Evolutionary conservation across 106 monocot species (phyloP).

Genomic region (Dendrobium nobile): DNA sequence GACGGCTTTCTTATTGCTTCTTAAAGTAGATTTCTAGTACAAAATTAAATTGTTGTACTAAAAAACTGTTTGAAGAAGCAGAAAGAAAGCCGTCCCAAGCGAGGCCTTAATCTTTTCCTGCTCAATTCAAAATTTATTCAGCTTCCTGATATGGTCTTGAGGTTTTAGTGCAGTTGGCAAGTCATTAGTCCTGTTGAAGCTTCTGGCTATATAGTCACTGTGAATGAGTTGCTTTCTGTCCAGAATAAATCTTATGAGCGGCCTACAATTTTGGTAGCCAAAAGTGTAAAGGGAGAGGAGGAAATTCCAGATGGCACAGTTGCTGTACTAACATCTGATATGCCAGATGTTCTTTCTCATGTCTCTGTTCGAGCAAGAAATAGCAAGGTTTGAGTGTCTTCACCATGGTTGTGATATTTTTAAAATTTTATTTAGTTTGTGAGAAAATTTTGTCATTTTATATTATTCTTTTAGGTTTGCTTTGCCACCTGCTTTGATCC

Average conservation of each 20-base stretch:
- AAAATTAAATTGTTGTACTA: too few species aligned
- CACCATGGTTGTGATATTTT: neutral
- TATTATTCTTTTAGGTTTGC: constrained; percentile 49
- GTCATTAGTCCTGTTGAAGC: constrained; percentile 94
- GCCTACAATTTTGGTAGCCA: constrained; percentile 89
- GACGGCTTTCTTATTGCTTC: too few species aligned
- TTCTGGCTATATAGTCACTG: constrained; percentile 65
- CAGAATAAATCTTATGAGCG: constrained; percentile 67
- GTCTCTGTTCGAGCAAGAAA: constrained; percentile 97
- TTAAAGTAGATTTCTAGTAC: too few species aligned
- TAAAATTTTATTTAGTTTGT: neutral
- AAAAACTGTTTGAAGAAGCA: too few species aligned
- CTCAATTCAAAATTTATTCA: neutral
- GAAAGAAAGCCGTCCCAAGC: too few species aligned
- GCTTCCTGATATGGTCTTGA: constrained; percentile 4
- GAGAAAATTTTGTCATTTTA: neutral
- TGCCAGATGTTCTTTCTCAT: constrained; percentile 99
- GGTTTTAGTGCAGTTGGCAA: constrained; percentile 71
- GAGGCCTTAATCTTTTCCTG: neutral
- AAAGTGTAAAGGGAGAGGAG: constrained; percentile 91
- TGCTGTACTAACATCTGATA: constrained; percentile 93
- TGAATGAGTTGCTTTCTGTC: constrained; percentile 73
- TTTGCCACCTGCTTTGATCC: constrained; percentile 97
- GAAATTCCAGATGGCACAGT: constrained; percentile 97
- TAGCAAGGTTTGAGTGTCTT: constrained; percentile 52